Evolutionary conservation across 2,329 filamentous ascomycete genomes (phyloP).

Genomic region (Gnomoniopsis smithogilvyi): DNA sequence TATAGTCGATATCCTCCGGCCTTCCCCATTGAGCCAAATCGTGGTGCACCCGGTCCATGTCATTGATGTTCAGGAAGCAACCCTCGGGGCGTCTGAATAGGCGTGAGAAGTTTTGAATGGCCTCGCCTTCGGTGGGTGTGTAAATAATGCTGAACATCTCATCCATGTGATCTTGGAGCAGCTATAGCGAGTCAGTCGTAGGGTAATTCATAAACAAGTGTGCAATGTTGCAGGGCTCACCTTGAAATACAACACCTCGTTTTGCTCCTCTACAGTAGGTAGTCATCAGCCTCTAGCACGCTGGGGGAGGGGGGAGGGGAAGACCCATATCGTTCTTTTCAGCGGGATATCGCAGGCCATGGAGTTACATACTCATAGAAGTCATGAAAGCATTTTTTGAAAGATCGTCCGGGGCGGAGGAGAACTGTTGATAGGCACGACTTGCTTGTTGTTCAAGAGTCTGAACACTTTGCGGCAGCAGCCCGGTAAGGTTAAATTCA

Average conservation of each 20-base stretch:
- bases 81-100: conserved; percentile 77
- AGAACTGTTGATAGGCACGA: conserved; percentile 80
- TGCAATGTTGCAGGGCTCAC: conserved; percentile 35
- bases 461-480: conserved; percentile 70
- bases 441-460: conserved; percentile 72
- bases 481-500: conserved; percentile 66
- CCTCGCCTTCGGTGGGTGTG: conserved; percentile 85
- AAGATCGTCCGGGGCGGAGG: conserved; percentile 57
- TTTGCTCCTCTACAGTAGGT: conserved; percentile 62
- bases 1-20: conserved; percentile 78
- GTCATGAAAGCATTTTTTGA: conserved; percentile 88
- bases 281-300: background rate
- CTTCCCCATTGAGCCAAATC: conserved; percentile 66
- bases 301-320: too few relatives aligned
- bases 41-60: conserved; percentile 62
- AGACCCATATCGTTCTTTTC: background rate
- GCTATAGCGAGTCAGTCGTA: conserved; percentile 35
- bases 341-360: background rate
- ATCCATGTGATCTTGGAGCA: conserved; percentile 73
- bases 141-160: conserved; percentile 93
- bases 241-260: conserved; percentile 76
- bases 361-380: conserved; percentile 52
- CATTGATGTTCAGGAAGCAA: conserved; percentile 73
- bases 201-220: background rate
- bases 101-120: conserved; percentile 79